These are phyloP conservation scores for Aureobasidium melanogenum DNA, from an alignment of 2,329 filamentous ascomycete genomes.

Conservation along the genomic window DNA sequence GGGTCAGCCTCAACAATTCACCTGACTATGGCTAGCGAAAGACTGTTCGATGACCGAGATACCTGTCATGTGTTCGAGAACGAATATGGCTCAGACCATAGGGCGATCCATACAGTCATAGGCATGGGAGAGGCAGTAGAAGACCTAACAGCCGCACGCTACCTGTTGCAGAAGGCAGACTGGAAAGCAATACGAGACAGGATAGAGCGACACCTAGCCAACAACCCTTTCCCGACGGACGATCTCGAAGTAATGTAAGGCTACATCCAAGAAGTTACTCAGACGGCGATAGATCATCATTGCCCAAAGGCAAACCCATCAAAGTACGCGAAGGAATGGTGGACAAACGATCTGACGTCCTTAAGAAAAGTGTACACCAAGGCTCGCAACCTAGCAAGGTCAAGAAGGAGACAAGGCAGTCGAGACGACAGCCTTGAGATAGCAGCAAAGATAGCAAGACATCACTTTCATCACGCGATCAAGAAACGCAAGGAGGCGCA, in stretches of 20 bases:
- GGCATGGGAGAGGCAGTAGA: not conserved
- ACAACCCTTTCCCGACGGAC: not conserved
- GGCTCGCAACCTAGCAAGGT: constrained; percentile 1
- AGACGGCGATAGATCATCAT: constrained; percentile 15
- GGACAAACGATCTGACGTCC: constrained; percentile 15
- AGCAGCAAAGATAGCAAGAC: constrained; percentile 14
- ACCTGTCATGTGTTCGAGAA: not conserved
- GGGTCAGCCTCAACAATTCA: not conserved
- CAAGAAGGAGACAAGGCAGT: constrained; percentile 1
- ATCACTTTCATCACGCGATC: constrained; percentile 21
- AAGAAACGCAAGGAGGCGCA: constrained; percentile 14
- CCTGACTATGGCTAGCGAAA: not conserved
- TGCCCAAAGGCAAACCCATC: constrained; percentile 21
- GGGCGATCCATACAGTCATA: not conserved
- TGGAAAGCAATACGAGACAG: not conserved
- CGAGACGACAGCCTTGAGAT: not conserved
- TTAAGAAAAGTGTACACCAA: not conserved
- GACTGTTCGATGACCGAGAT: not conserved
- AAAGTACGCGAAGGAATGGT: constrained; percentile 24
- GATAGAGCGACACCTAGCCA: not conserved
- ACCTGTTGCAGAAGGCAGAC: constrained; percentile 2
- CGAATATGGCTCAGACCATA: constrained; percentile 10
- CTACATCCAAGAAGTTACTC: constrained; percentile 11
- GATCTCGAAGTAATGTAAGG: constrained; percentile 1
- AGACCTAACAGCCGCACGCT: not conserved